Percentiles rank a stretch among this genome's conserved stretches.
These are phyloP conservation scores for Magnaporthiopsis poae DNA, from an alignment of 2,329 filamentous ascomycete species.

Conservation along the genomic window DNA sequence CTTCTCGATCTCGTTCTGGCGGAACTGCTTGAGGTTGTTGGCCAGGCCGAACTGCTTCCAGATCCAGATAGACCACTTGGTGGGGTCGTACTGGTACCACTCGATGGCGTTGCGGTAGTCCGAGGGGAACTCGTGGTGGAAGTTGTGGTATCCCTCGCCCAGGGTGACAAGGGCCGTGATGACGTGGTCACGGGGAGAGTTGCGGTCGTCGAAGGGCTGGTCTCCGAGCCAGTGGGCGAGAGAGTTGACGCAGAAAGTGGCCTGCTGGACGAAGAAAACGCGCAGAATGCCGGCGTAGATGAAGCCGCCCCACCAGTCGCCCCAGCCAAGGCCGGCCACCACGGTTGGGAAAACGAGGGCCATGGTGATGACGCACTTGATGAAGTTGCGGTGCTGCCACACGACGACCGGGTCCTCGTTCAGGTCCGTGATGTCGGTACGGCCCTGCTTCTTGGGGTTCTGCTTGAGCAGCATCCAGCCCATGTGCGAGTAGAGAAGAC, in stretches of 20 bases:
- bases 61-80: conserved; percentile 77
- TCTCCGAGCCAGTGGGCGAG: conserved; percentile 85
- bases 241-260: conserved; percentile 88
- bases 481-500: conserved; percentile 71
- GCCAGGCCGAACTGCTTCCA: conserved; percentile 80
- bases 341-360: conserved; percentile 65
- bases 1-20: conserved; percentile 85
- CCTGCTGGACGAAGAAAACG: conserved; percentile 84
- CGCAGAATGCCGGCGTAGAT: conserved; percentile 78
- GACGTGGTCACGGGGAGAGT: conserved; percentile 80
- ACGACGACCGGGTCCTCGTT: conserved; percentile 78
- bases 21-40: conserved; percentile 83
- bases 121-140: conserved; percentile 88
- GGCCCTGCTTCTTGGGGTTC: conserved; percentile 79
- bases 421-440: conserved; percentile 78
- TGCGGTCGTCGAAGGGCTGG: conserved; percentile 85
- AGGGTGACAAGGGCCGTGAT: conserved; percentile 78
- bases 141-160: conserved; percentile 84
- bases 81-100: conserved; percentile 87
- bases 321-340: conserved; percentile 69
- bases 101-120: conserved; percentile 87
- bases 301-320: conserved; percentile 72
- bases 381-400: conserved; percentile 80
- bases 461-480: conserved; percentile 93
- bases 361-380: conserved; percentile 71